Evolutionary conservation across 75 land plant species (phyloP).

Genomic region (Adiantum capillusveneris): DNA sequence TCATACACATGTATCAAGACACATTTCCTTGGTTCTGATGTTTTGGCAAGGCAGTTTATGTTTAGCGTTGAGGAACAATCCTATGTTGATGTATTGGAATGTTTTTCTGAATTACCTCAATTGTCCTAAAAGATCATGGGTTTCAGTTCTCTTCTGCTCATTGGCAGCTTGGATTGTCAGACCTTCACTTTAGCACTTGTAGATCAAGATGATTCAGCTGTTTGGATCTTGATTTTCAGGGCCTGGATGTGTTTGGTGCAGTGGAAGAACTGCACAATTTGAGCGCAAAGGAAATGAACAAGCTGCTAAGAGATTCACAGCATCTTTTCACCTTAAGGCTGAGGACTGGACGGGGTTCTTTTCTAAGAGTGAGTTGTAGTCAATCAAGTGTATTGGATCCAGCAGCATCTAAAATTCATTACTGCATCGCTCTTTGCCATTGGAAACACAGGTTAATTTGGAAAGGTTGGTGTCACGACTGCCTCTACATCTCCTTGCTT

Average conservation of each 20-base stretch:
- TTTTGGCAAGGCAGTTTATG: too few species aligned
- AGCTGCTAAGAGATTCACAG: constrained; percentile 58
- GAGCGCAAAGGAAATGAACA: constrained; percentile 49
- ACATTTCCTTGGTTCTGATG: too few species aligned
- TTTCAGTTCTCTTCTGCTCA: too few species aligned
- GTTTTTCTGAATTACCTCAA: too few species aligned
- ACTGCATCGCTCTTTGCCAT: background rate
- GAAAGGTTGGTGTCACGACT: constrained; percentile 61
- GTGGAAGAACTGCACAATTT: constrained; percentile 64
- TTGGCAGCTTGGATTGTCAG: too few species aligned
- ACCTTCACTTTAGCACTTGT: too few species aligned
- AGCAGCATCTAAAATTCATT: background rate
- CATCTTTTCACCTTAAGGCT: constrained; percentile 30
- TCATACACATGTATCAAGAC: too few species aligned
- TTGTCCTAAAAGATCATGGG: too few species aligned
- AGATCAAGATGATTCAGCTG: too few species aligned
- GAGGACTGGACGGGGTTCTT: constrained; percentile 35
- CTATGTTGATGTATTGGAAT: too few species aligned
- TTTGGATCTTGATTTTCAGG: too few species aligned
- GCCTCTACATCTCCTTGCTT: constrained; percentile 80
- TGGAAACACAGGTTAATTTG: constrained; percentile 56
- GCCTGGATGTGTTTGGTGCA: constrained; percentile 28
- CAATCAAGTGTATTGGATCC: background rate
- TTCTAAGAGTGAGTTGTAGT: constrained; percentile 30
- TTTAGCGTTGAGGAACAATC: too few species aligned